phyloP scores from a whole-genome alignment of 2,329 filamentous ascomycete genomes.

The Ampelomyces quisqualis region DNA sequence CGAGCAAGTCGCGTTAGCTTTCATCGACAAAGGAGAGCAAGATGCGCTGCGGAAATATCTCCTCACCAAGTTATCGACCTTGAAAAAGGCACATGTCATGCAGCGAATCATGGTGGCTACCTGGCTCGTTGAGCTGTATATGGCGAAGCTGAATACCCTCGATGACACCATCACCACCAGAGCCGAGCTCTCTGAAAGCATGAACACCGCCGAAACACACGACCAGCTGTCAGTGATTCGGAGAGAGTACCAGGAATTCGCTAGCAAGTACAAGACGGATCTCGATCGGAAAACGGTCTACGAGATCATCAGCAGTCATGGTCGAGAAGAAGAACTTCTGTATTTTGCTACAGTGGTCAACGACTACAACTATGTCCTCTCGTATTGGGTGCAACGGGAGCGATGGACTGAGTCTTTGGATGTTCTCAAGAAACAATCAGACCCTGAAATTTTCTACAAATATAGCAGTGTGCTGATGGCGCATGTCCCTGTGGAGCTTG shows the following conservation, averaged over 20 bases:
- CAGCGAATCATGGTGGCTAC: constrained; percentile 92
- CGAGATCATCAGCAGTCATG: constrained; percentile 93
- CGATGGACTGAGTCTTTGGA: constrained; percentile 83
- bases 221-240: constrained; percentile 70
- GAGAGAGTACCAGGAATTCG: constrained; percentile 84
- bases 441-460: constrained; percentile 90
- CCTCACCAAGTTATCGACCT: constrained; percentile 74
- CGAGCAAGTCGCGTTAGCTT: constrained; percentile 86
- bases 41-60: constrained; percentile 91
- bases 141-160: constrained; percentile 92
- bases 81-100: constrained; percentile 84
- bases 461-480: constrained; percentile 97
- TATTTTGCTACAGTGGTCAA: constrained; percentile 86
- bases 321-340: constrained; percentile 86
- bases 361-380: constrained; percentile 91
- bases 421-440: constrained; percentile 89
- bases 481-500: constrained; percentile 77
- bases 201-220: constrained; percentile 69
- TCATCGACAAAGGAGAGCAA: constrained; percentile 86
- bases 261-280: constrained; percentile 79
- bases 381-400: constrained; percentile 96
- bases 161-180: constrained; percentile 93
- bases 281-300: constrained; percentile 91
- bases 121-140: constrained; percentile 94
- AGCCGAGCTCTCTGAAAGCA: constrained; percentile 72